Evolutionary conservation across 805 yeast genomes (phyloP).

Genomic region (Nakazawaea anatomiae): DNA sequence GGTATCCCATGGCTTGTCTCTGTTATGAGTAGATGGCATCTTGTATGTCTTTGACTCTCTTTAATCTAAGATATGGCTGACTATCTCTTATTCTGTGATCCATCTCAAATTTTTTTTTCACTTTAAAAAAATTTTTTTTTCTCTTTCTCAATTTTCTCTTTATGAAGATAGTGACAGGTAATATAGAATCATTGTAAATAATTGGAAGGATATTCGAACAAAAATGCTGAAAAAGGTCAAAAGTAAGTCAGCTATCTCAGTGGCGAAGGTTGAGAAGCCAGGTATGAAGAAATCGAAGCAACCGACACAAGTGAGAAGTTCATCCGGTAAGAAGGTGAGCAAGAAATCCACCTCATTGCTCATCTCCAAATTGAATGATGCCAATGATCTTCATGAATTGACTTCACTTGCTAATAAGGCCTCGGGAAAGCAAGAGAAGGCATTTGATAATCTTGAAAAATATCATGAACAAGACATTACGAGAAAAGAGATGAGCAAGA

Average conservation of each 20-base stretch:
- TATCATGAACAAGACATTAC: conserved; percentile 32
- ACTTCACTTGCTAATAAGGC: conserved; percentile 7
- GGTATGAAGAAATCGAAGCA: neutral
- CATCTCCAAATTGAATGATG: conserved; percentile 13
- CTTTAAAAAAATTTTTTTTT: conserved; percentile 3
- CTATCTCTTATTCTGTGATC: neutral
- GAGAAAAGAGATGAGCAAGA: conserved; percentile 20
- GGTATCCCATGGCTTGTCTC: conserved; percentile 98
- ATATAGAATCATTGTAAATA: no score
- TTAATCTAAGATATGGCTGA: neutral
- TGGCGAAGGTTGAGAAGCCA: neutral
- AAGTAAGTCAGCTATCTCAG: neutral
- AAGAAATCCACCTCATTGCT: conserved; percentile 5
- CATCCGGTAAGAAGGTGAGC: conserved; percentile 5
- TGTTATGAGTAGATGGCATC: conserved; percentile 91
- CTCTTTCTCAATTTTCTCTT: neutral
- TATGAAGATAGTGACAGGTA: no score
- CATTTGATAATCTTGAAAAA: conserved; percentile 30
- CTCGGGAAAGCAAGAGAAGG: conserved; percentile 17
- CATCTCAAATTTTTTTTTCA: neutral
- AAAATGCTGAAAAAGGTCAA: neutral
- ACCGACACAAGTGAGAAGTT: neutral
- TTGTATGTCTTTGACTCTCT: conserved; percentile 1
- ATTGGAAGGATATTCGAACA: no score
- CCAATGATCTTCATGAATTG: conserved; percentile 17